Conservation (phyloP, 1,139 yeast genomes). For the Yamadazyma pseudoaaseri region DNA sequence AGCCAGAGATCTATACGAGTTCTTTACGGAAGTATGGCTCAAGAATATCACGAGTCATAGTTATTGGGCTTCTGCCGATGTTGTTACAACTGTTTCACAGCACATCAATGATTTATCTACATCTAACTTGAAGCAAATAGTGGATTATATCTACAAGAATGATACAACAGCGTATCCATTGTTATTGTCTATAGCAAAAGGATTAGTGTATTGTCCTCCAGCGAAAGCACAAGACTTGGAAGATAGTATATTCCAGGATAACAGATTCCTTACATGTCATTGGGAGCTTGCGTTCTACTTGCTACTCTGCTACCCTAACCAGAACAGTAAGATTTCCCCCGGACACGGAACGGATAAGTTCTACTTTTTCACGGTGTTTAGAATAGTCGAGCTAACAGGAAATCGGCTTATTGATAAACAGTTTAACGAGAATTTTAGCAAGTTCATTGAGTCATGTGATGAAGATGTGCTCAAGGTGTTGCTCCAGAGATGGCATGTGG, state of each 20-base stretch:
- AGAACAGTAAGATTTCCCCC: not conserved
- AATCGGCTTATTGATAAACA: constrained; percentile 1
- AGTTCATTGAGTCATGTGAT: constrained; percentile 14
- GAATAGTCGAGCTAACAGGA: constrained; percentile 7
- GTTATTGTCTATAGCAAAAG: constrained; percentile 38
- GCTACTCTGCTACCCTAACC: constrained; percentile 8
- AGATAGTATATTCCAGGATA: constrained; percentile 6
- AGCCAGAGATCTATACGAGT: constrained; percentile 58
- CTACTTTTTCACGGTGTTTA: constrained; percentile 7
- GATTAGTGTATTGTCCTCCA: constrained; percentile 28
- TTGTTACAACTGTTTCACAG: constrained; percentile 36
- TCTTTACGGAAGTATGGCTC: constrained; percentile 49
- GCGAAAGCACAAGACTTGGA: constrained; percentile 19
- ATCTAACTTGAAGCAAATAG: constrained; percentile 36
- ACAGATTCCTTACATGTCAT: not conserved
- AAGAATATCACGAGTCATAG: constrained; percentile 22
- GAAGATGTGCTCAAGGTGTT: not conserved
- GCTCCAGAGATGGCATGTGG: constrained; percentile 52
- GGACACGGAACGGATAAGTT: not conserved
- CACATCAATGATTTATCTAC: constrained; percentile 45
- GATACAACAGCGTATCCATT: constrained; percentile 18
- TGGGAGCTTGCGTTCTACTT: constrained; percentile 13
- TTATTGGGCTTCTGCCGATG: constrained; percentile 27
- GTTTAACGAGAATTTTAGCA: constrained; percentile 22
- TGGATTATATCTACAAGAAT: constrained; percentile 9